Evolutionary conservation across 306 rosid species (phyloP).

Genomic region (Chamaecrista fasciculata): DNA sequence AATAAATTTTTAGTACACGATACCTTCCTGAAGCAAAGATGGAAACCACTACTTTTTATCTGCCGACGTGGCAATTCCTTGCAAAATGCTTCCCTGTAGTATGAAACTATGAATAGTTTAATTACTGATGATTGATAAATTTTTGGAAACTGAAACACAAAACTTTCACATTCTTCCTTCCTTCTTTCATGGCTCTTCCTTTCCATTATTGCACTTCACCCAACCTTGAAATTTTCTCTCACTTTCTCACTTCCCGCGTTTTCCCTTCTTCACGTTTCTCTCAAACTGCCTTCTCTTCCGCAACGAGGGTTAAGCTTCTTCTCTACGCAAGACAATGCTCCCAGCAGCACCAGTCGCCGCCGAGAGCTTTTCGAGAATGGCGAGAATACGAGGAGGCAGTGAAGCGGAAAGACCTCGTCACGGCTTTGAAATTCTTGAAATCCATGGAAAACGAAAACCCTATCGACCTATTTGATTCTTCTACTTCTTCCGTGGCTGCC

Average conservation of each 20-base stretch:
- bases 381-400: constrained; percentile 89
- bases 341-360: background rate
- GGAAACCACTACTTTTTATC: too few relatives aligned
- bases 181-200: constrained; percentile 41
- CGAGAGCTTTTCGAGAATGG: constrained; percentile 74
- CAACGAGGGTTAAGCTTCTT: background rate
- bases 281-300: background rate
- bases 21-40: too few relatives aligned
- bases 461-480: constrained; percentile 32
- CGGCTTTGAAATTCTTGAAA: constrained; percentile 70
- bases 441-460: constrained; percentile 47
- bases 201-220: constrained; percentile 6
- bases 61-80: too few relatives aligned
- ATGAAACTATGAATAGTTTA: too few relatives aligned
- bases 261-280: constrained; percentile 21
- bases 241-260: constrained; percentile 14
- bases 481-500: constrained; percentile 6
- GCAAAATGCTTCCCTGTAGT: too few relatives aligned
- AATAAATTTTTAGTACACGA: too few relatives aligned
- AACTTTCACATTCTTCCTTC: too few relatives aligned
- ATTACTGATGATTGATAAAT: too few relatives aligned
- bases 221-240: constrained; percentile 33
- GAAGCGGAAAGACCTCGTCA: constrained; percentile 89
- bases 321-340: background rate
- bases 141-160: too few relatives aligned